Base-by-base conservation (phyloP, 1,139 yeast species). In the Meyerozyma guilliermondii region DNA sequence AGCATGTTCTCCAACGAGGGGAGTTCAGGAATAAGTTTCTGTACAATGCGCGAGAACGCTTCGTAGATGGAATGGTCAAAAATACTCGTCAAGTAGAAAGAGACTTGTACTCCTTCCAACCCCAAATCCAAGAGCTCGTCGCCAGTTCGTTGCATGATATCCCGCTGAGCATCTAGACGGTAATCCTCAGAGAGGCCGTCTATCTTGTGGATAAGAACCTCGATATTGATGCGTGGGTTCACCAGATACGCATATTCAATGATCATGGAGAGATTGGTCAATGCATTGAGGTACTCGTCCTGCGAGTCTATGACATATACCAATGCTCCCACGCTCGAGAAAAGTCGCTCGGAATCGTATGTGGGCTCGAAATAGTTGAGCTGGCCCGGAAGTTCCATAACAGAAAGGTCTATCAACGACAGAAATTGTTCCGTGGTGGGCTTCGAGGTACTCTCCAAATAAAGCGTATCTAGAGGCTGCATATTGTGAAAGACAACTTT, bases 381-480 rank as follows among this genome's bases (percentile, higher is more conserved):
- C 62, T 92, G 98, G 1, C 98, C 98, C 0, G 98, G 98, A 24
- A 92, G 70, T 59, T 92, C 98, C 85, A 89, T 87, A n/a, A 92
- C 92, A 11, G 91, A 84, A 43, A 92, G 70, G 58, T 89, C 95
- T 37, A 91, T 87, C 44, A 92, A 71, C 7, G 96, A 87, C 27
- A 81, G 74, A 52, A 82, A 81, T 53, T 80, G 86, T 51, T 85
- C 92, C 20, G 84, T 76, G 11, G 95, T 86, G 1, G 97, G 97
- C 52, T 83, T 85, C 4, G 95, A 78, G 0, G 98, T 92, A 46
- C 92, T 82, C 55, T 92, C 98, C 41, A 92, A 69, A 56, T 91
- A 92, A 38, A 91, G 63, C 0, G 98, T 91, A 56, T 92, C 98
- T 47, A 91, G 68, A 1, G 98, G 98, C 58, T 88, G 96, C 96